Conservation (phyloP, 1,284 basidiomycete genomes). For the Boletus sp. region DNA sequence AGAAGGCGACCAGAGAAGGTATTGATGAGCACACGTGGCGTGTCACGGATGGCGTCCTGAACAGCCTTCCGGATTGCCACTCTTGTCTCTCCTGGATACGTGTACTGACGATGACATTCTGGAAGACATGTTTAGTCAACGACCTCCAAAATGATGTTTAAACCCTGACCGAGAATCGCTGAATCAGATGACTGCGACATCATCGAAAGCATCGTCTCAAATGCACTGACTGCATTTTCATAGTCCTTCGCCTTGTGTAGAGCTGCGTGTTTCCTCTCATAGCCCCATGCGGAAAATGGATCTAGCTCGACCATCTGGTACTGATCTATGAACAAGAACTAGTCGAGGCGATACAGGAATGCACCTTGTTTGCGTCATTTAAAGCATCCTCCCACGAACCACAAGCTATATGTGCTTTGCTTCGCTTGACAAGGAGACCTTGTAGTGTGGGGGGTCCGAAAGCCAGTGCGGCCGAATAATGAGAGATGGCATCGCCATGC, state of each 20-base stretch:
- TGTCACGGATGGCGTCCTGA: neutral
- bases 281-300: neutral
- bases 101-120: neutral
- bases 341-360: neutral
- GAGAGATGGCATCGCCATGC: neutral
- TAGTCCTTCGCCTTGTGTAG: neutral
- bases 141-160: too few relatives aligned
- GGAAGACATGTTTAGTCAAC: rapidly evolving
- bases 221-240: neutral
- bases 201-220: slow-evolving; percentile 1
- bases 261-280: neutral
- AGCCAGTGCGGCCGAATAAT: neutral
- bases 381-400: neutral
- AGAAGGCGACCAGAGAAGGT: slow-evolving; percentile 5
- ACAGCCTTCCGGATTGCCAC: neutral
- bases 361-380: neutral
- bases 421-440: neutral
- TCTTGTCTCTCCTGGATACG: neutral
- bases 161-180: neutral
- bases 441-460: neutral
- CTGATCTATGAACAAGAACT: neutral
- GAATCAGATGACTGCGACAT: slow-evolving; percentile 1
- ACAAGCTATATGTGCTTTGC: neutral
- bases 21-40: slow-evolving; percentile 9
- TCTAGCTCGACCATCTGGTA: neutral